These are phyloP conservation scores for Marsdenia floribunda DNA, from an alignment of 257 asterid species.

Conservation along the genomic window DNA sequence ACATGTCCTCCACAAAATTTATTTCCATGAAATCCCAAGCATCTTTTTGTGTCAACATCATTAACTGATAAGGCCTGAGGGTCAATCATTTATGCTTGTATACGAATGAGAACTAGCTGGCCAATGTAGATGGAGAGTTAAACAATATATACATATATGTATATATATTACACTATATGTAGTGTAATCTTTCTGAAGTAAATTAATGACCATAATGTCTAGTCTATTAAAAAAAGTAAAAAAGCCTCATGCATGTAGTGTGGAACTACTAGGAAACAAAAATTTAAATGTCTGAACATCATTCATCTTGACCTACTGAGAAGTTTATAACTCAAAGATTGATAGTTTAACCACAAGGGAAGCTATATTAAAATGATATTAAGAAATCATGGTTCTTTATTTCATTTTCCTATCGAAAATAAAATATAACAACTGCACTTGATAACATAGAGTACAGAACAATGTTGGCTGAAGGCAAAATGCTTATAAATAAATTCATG, in stretches of 20 bases:
- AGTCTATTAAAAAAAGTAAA: background rate
- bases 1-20: background rate
- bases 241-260: background rate
- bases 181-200: background rate
- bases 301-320: background rate
- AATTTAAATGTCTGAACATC: background rate
- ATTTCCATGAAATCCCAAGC: background rate
- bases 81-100: background rate
- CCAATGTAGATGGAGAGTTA: background rate
- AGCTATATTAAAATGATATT: background rate
- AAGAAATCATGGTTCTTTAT: background rate
- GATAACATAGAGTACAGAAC: background rate
- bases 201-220: background rate
- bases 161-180: background rate
- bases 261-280: background rate
- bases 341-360: background rate
- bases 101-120: background rate
- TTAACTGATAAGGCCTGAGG: background rate
- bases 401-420: background rate
- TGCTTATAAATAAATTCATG: background rate
- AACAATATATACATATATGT: background rate
- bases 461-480: background rate
- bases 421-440: background rate
- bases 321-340: background rate
- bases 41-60: background rate